These are phyloP conservation scores for Cryptosporidium andersoni DNA, from an alignment of 169 alveolate genomes.

Conservation along the genomic window DNA sequence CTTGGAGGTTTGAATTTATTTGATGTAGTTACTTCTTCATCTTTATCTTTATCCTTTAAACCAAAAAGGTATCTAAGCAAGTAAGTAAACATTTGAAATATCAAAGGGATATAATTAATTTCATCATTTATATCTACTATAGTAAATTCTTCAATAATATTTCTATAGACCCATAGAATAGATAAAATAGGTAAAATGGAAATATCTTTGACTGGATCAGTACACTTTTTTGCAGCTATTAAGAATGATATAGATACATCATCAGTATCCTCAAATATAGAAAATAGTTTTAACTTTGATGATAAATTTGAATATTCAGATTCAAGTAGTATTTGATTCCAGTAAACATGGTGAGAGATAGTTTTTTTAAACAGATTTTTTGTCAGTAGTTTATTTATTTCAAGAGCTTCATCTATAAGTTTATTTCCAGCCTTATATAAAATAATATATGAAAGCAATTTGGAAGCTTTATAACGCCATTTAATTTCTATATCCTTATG, in stretches of 20 bases:
- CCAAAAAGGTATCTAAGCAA: slow-evolving; percentile 36
- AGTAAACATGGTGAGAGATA: neutral
- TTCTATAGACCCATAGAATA: slow-evolving; percentile 10
- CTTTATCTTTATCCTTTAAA: neutral
- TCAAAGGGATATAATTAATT: slow-evolving; percentile 4
- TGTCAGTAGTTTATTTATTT: slow-evolving; percentile 1
- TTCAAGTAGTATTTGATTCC: slow-evolving; percentile 20
- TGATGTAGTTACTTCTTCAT: slow-evolving; percentile 2
- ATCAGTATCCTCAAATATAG: neutral
- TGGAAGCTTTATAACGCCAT: slow-evolving; percentile 23
- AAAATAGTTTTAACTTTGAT: slow-evolving; percentile 4
- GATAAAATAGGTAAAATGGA: slow-evolving; percentile 22
- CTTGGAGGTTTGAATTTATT: slow-evolving; percentile 25
- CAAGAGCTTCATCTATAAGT: neutral
- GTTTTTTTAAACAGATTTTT: slow-evolving; percentile 8
- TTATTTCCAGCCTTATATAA: slow-evolving; percentile 1
- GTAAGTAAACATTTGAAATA: slow-evolving; percentile 18
- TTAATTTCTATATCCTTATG: neutral
- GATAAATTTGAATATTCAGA: slow-evolving; percentile 10
- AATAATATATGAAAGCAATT: slow-evolving; percentile 24
- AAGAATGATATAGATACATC: slow-evolving; percentile 38
- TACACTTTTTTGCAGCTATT: slow-evolving; percentile 4
- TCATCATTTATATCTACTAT: neutral
- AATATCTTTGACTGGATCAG: slow-evolving; percentile 17
- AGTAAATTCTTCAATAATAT: neutral